phyloP scores from a whole-genome alignment of 2,329 filamentous ascomycete species.

The Ilyonectria mors-panacis region DNA sequence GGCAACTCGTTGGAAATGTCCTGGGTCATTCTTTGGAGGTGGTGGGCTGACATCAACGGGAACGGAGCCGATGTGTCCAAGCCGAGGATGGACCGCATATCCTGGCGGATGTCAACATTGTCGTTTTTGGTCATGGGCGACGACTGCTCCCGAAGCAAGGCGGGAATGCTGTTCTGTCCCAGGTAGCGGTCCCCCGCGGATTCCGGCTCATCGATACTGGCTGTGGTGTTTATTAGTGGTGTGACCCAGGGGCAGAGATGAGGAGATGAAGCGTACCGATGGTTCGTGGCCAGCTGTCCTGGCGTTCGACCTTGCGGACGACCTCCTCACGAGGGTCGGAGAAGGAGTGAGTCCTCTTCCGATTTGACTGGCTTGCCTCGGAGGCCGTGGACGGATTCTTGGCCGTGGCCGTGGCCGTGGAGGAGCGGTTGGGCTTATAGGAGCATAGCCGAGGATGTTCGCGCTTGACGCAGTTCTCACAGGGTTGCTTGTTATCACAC shows the following conservation, averaged over 20 bases:
- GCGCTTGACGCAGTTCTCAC: constrained; percentile 77
- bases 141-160: constrained; percentile 74
- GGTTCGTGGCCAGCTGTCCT: constrained; percentile 60
- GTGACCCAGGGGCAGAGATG: constrained; percentile 24
- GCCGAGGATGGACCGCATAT: constrained; percentile 77
- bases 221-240: constrained; percentile 49
- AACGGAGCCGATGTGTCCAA: constrained; percentile 77
- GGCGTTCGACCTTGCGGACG: constrained; percentile 53
- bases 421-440: constrained; percentile 73
- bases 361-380: constrained; percentile 43
- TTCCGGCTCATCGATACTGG: constrained; percentile 68
- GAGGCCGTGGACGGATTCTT: constrained; percentile 51
- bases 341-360: constrained; percentile 55
- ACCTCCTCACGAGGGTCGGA: constrained; percentile 51
- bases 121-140: constrained; percentile 67
- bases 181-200: constrained; percentile 72
- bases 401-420: constrained; percentile 53
- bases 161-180: constrained; percentile 78
- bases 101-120: constrained; percentile 71
- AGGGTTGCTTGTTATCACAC: constrained; percentile 78
- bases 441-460: constrained; percentile 76
- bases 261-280: constrained; percentile 52
- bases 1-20: constrained; percentile 75
- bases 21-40: constrained; percentile 71
- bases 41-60: constrained; percentile 75